Percentiles rank a stretch among this genome's conserved stretches.
Evolutionary conservation across 768 basidiomycete genomes (phyloP).

Genomic region (Kwoniella pini): DNA sequence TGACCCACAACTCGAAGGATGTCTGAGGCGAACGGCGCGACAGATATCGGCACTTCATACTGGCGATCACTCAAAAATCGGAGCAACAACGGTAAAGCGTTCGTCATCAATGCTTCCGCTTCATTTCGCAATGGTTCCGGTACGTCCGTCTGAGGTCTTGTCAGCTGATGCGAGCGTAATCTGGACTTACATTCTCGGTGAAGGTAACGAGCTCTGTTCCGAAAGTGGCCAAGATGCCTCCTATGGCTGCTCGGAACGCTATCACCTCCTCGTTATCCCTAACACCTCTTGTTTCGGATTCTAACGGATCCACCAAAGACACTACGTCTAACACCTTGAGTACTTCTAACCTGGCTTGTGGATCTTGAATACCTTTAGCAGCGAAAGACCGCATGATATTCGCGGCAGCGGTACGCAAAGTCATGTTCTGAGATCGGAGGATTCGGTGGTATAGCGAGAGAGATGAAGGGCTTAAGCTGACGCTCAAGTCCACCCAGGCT

Average conservation of each 20-base stretch:
- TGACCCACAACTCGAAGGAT: conserved; percentile 71
- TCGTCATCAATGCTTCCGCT: conserved; percentile 65
- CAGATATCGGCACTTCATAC: conserved; percentile 81
- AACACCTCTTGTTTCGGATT: conserved; percentile 68
- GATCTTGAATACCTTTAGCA: conserved; percentile 90
- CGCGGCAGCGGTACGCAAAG: conserved; percentile 75
- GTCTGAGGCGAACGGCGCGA: conserved; percentile 76
- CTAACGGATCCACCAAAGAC: conserved; percentile 76
- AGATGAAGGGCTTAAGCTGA: conserved; percentile 88
- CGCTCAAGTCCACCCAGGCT: conserved; percentile 98
- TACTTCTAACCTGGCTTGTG: conserved; percentile 82
- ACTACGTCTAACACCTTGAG: conserved; percentile 85
- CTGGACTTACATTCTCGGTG: conserved; percentile 65
- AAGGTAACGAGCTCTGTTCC: conserved; percentile 83
- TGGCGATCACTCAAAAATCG: conserved; percentile 86
- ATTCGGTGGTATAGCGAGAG: conserved; percentile 81
- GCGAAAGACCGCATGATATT: conserved; percentile 78
- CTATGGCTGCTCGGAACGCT: conserved; percentile 83
- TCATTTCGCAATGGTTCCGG: conserved; percentile 66
- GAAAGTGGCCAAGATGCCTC: conserved; percentile 74
- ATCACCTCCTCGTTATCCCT: conserved; percentile 85
- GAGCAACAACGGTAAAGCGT: conserved; percentile 76
- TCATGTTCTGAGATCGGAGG: conserved; percentile 72
- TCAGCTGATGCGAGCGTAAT: conserved; percentile 7
- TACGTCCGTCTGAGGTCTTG: conserved; percentile 40